phyloP scores from a whole-genome alignment of 1,284 basidiomycete species.

The Melampsora larici-populina region DNA sequence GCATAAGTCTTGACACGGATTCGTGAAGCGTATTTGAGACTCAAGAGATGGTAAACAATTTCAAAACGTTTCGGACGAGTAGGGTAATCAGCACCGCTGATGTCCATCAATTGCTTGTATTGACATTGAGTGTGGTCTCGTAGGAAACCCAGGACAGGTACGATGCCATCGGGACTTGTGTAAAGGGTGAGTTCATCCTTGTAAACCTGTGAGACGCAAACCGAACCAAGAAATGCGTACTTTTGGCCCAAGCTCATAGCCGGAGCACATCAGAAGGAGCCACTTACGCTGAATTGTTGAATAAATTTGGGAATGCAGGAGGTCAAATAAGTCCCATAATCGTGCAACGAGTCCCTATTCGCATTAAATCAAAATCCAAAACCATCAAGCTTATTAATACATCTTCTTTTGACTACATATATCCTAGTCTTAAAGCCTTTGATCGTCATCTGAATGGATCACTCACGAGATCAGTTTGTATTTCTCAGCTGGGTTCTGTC shows the following conservation, averaged over 20 bases:
- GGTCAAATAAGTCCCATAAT: slow-evolving; percentile 63
- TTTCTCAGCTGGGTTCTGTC: slow-evolving; percentile 24
- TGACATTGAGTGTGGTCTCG: slow-evolving; percentile 95
- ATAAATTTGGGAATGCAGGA: slow-evolving; percentile 87
- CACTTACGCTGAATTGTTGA: slow-evolving; percentile 76
- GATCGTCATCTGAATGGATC: not conserved
- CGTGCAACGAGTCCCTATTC: slow-evolving; percentile 32
- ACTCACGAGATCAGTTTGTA: slow-evolving; percentile 33
- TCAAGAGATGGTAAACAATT: slow-evolving; percentile 92
- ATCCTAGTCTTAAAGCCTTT: not conserved
- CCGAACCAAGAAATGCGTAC: too few relatives aligned
- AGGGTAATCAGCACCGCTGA: slow-evolving; percentile 93
- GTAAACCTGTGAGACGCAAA: slow-evolving; percentile 60
- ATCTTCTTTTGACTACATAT: not conserved
- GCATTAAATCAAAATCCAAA: not conserved
- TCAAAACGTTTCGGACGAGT: slow-evolving; percentile 92
- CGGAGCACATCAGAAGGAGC: not conserved
- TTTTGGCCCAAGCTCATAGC: not conserved
- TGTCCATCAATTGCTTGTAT: slow-evolving; percentile 88
- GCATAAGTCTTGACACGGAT: slow-evolving; percentile 98
- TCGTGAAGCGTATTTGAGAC: slow-evolving; percentile 66
- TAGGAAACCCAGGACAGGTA: slow-evolving; percentile 86
- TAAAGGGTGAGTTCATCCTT: slow-evolving; percentile 95
- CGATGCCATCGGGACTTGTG: slow-evolving; percentile 73
- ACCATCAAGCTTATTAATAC: not conserved